Evolutionary conservation across 2,329 filamentous ascomycete species (phyloP), one percentile per base, ranked within the genome.

Genomic region (Zalaria obscura): DNA sequence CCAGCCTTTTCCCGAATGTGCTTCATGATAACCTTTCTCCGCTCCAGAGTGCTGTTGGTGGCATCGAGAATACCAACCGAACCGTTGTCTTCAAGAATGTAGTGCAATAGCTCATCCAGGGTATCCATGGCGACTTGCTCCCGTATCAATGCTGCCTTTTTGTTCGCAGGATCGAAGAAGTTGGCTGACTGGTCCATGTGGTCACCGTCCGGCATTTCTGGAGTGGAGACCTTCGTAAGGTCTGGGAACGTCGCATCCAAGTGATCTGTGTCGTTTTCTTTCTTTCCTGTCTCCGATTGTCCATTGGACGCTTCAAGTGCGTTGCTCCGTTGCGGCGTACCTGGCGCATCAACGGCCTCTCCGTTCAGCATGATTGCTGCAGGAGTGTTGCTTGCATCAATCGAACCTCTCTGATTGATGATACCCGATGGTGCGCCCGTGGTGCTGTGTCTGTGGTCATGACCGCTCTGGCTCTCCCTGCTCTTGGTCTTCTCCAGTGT

Each of bases 11-110:
- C 67, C 52, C 84, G 83, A 11, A 48, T 48, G 11, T 34, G 39
- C 35, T 39, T 46, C 53, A 93, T 86, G 42, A 98, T 75, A 26
- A 83, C 73, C 61, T 89, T 80, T 39, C 91, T 77, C 32, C 91
- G 80, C 48, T 85, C 75, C 39, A 93, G 72, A 0, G 91, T 98
- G 65, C 88, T 95, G 66, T 98, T 98, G 5, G 91, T 98, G 5
- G 91, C 91, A 62, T 98, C 91, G 8, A 98, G 75, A 48, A 98
- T 96, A 32, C 91, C 91, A 6, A 96, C 85, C 27, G 87, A 84
- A 37, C 91, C 91, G 27, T 82, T 85, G 41, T 79, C 72, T 25
- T 79, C 70, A 29, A 96, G 68, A 7, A 98, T 78, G 59, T 93
- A 98, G 52, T 94, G 82, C 37, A 98, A 64, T 5, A 96, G 70